Evolutionary conservation across 23 red algal genomes (phyloP), one percentile per base, ranked within the genome.

Genomic region (Gracilariopsis chorda): DNA sequence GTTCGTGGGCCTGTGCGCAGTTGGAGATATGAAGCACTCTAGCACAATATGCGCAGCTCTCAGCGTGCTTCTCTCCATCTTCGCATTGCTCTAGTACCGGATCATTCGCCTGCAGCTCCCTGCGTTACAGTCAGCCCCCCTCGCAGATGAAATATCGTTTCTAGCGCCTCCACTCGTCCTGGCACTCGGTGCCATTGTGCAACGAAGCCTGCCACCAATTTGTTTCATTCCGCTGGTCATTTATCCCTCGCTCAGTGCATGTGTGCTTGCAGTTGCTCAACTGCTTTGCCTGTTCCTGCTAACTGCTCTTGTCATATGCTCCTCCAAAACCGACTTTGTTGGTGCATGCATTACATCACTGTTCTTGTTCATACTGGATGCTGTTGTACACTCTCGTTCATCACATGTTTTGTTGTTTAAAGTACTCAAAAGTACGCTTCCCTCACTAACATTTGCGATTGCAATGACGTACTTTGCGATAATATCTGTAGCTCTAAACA

Each of bases 41-140:
- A 45, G 39, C 16, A 46, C 67, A 3, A 73, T 46, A 2, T 42
- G 40, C 25, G 16, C 39, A 20, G 14, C 20, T 8, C 37, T 73
- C 30, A 73, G 67, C 40, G 67, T 42, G 4, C 19, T 73, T 5
- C 11, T 73, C 40, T 28, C 67, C 39, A n/a, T 73, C 40, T 14
- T 42, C 32, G 40, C 37, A 7, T 25, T 73, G 9, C 42, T 73
- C 20, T 42, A 73, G 13, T 73, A 46, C 67, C 67, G 47, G 47
- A 46, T 73, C 24, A 73, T 73, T 23, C 67, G 67, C 40, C 28
- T 73, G 12, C 39, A 73, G 67, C 67, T 73, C 47, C 67, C 67
- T 24, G 67, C 67, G 6, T 17, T 73, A 23, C 20, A 73, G 14
- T 73, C 67, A n/a, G 21, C 40, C n/a, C 67, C 67, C 40, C 5